phyloP scores from a whole-genome alignment of 2,329 filamentous ascomycete species.

The Basipetospora chlamydospora region DNA sequence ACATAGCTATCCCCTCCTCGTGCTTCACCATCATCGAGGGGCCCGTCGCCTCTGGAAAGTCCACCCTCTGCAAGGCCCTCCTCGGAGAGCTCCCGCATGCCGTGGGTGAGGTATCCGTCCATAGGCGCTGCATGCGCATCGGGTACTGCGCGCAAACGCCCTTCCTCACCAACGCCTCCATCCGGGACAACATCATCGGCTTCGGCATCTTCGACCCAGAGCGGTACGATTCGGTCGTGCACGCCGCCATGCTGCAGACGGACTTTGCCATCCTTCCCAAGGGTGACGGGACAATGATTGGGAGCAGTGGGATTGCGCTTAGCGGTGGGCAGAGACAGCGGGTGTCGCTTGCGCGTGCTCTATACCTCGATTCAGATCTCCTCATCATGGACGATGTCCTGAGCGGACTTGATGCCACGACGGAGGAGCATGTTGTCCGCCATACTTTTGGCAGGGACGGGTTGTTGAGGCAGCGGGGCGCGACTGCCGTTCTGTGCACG shows the following conservation, averaged over 20 bases:
- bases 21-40: conserved; percentile 24
- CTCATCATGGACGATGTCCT: conserved; percentile 31
- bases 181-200: conserved; percentile 24
- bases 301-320: conserved; percentile 25
- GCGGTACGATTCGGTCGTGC: conserved; percentile 19
- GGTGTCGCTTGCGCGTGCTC: conserved; percentile 26
- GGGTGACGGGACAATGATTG: conserved; percentile 23
- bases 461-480: conserved; percentile 20
- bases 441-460: conserved; percentile 26
- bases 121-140: conserved; percentile 6
- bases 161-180: conserved; percentile 18
- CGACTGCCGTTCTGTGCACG: conserved; percentile 27
- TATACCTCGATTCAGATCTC: conserved; percentile 23
- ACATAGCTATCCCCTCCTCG: conserved; percentile 16
- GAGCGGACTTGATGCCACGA: conserved; percentile 28
- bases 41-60: conserved; percentile 22
- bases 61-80: conserved; percentile 20
- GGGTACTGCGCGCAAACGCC: conserved; percentile 20
- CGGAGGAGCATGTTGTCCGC: conserved; percentile 26
- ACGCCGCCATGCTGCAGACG: conserved; percentile 16
- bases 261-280: conserved; percentile 19
- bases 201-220: conserved; percentile 15
- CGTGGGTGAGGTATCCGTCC: conserved; percentile 9
- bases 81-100: conserved; percentile 15
- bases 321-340: conserved; percentile 26